phyloP scores from a whole-genome alignment of 345 rosid species.

The Populus ilicifolia region DNA sequence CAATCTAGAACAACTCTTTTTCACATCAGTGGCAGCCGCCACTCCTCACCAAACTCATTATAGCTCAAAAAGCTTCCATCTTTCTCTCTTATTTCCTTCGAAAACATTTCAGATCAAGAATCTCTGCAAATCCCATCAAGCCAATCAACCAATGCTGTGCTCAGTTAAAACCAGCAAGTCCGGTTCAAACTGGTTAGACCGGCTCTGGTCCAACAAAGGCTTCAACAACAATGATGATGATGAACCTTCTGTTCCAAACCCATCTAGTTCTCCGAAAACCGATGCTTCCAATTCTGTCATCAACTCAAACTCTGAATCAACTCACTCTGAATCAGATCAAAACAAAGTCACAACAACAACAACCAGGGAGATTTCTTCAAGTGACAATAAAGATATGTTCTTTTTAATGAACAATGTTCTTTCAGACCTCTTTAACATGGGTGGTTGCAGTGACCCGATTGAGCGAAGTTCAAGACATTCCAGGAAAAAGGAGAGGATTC shows the following conservation, averaged over 20 bases:
- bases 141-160: not conserved
- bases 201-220: constrained; percentile 82
- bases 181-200: constrained; percentile 74
- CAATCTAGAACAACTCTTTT: not conserved
- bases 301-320: constrained; percentile 21
- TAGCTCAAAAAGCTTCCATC: not conserved
- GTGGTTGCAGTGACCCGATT: constrained; percentile 8
- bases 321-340: constrained; percentile 26
- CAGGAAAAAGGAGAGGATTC: constrained; percentile 33
- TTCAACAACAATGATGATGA: constrained; percentile 41
- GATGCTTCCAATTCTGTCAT: constrained; percentile 34
- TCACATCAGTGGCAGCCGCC: not conserved
- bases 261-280: constrained; percentile 27
- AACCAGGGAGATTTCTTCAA: constrained; percentile 3
- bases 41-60: not conserved
- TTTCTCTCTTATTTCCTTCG: not conserved
- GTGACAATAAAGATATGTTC: constrained; percentile 42
- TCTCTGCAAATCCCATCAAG: not conserved
- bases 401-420: constrained; percentile 66
- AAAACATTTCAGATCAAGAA: not conserved
- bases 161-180: constrained; percentile 22
- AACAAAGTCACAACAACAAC: constrained; percentile 11
- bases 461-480: constrained; percentile 16
- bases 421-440: constrained; percentile 76
- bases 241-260: constrained; percentile 23